These are phyloP conservation scores for Alternaria dauci DNA, from an alignment of 2,329 filamentous ascomycete species.

Conservation along the genomic window DNA sequence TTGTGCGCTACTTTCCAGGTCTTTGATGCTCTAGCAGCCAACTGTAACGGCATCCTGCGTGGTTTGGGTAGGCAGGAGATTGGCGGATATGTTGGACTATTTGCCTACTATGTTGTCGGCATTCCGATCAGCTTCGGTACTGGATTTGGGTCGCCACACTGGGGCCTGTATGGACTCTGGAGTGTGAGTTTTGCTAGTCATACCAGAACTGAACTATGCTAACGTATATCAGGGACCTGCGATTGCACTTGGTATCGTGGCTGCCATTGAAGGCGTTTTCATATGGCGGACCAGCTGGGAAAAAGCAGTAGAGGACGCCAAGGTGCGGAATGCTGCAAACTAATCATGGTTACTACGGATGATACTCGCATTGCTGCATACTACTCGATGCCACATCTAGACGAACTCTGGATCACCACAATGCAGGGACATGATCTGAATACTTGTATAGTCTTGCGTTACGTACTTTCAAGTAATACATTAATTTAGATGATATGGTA, in stretches of 20 bases:
- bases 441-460: not conserved
- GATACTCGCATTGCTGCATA: not conserved
- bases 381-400: not conserved
- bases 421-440: not conserved
- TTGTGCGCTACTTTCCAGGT: conserved; percentile 89
- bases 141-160: conserved; percentile 77
- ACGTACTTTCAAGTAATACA: not conserved
- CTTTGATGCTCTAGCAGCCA: conserved; percentile 81
- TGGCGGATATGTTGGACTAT: conserved; percentile 86
- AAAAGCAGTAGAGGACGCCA: conserved; percentile 67
- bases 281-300: conserved; percentile 65
- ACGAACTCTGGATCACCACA: not conserved
- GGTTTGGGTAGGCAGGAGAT: conserved; percentile 89
- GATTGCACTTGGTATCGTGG: conserved; percentile 71
- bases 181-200: conserved; percentile 39
- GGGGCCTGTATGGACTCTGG: conserved; percentile 85
- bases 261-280: conserved; percentile 64
- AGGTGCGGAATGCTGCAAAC: conserved; percentile 59
- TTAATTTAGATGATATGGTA: not conserved
- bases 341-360: not conserved
- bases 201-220: not conserved
- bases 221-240: conserved; percentile 52
- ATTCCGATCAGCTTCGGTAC: conserved; percentile 83
- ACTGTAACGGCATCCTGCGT: conserved; percentile 83
- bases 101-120: conserved; percentile 86